A percentile compares a stretch with the other conserved stretches of the same genome.
Conservation (phyloP, 2,329 filamentous ascomycete genomes). For the Calycina herbarum region DNA sequence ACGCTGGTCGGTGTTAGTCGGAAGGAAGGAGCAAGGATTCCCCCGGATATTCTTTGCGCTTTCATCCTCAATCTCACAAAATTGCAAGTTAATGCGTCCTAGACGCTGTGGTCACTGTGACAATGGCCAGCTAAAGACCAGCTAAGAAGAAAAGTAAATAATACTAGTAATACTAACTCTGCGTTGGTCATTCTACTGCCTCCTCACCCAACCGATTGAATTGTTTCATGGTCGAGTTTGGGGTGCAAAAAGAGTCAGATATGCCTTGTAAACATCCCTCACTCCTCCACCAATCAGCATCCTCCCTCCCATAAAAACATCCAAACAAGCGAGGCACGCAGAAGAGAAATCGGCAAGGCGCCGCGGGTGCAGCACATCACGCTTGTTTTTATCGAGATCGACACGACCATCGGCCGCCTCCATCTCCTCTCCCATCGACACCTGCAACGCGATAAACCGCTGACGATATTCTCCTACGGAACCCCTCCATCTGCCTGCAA, state of each 20-base stretch:
- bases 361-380: not conserved
- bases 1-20: not conserved
- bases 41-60: conserved; percentile 1
- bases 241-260: not conserved
- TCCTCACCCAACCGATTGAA: not conserved
- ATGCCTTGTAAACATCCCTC: not conserved
- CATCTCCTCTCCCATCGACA: conserved; percentile 4
- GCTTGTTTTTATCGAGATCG: conserved; percentile 9
- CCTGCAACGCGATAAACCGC: not conserved
- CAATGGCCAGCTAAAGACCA: not conserved
- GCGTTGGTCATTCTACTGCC: not conserved
- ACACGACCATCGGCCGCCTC: conserved; percentile 9
- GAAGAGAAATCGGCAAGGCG: not conserved
- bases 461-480: not conserved
- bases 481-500: conserved; percentile 7
- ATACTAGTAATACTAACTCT: not conserved
- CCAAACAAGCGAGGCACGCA: conserved; percentile 7
- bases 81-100: not conserved
- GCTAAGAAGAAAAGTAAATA: not conserved
- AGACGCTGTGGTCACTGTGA: not conserved
- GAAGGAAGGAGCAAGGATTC: conserved; percentile 5
- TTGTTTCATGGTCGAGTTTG: not conserved
- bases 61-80: conserved; percentile 1
- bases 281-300: not conserved
- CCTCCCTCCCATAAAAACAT: not conserved